Conservation (phyloP, 805 yeast species). For the Candida quercuum region DNA sequence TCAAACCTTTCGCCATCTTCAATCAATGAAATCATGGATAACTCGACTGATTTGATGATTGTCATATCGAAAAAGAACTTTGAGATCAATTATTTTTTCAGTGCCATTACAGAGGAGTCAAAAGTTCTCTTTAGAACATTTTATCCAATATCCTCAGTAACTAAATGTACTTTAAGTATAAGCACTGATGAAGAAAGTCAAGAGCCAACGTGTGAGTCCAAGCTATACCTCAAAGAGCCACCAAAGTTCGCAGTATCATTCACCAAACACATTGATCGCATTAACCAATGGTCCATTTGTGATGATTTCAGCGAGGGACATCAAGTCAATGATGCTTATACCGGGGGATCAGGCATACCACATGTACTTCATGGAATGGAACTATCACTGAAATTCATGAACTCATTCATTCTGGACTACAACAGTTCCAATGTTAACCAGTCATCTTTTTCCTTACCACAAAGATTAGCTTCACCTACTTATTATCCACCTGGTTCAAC, state of each 20-base stretch:
- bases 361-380: conserved; percentile 62
- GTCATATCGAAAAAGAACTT: conserved; percentile 63
- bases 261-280: conserved; percentile 43
- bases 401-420: conserved; percentile 46
- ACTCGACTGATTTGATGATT: conserved; percentile 64
- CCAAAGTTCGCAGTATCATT: conserved; percentile 81
- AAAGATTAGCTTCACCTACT: conserved; percentile 18
- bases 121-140: conserved; percentile 69
- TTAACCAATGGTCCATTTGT: conserved; percentile 74
- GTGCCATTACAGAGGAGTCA: conserved; percentile 58
- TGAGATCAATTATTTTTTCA: conserved; percentile 74
- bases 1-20: conserved; percentile 65
- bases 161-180: conserved; percentile 51
- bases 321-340: conserved; percentile 66
- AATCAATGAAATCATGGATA: conserved; percentile 55
- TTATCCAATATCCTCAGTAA: conserved; percentile 58
- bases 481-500: conserved; percentile 5
- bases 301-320: conserved; percentile 83
- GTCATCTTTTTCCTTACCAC: conserved; percentile 20
- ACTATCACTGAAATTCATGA: conserved; percentile 45
- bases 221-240: conserved; percentile 46
- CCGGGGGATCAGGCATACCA: conserved; percentile 58
- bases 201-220: conserved; percentile 37
- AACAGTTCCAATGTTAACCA: conserved; percentile 29
- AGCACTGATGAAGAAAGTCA: conserved; percentile 31